phyloP scores from a whole-genome alignment of 306 rosid species.

The Prunus davidiana region DNA sequence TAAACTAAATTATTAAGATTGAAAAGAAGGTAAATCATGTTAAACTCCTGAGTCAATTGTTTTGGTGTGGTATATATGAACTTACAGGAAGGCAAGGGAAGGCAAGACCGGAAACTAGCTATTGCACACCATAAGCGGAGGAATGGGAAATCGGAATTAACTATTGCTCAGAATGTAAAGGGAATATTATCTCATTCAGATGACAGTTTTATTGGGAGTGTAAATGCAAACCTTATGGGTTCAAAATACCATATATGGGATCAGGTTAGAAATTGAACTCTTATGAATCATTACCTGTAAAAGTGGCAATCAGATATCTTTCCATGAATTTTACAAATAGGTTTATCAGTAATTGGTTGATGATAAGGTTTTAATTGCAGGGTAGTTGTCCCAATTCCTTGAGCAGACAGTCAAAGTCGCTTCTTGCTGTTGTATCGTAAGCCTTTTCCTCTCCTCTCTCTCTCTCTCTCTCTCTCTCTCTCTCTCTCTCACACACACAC shows the following conservation, averaged over 20 bases:
- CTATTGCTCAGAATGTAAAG: conserved; percentile 58
- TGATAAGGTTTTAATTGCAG: conserved; percentile 24
- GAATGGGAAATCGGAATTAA: conserved; percentile 60
- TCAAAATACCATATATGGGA: conserved; percentile 82
- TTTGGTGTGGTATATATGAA: neutral
- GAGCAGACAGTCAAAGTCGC: conserved; percentile 44
- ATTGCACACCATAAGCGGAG: conserved; percentile 66
- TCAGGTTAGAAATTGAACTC: conserved; percentile 43
- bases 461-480: neutral
- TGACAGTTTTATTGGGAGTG: conserved; percentile 64
- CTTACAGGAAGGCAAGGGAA: conserved; percentile 82
- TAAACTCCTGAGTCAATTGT: neutral
- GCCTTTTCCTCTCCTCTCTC: conserved; percentile 6
- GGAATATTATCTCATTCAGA: conserved; percentile 57
- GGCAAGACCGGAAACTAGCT: conserved; percentile 83
- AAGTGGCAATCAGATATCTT: neutral
- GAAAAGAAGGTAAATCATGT: neutral
- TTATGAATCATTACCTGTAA: neutral
- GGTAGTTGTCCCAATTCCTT: conserved; percentile 33
- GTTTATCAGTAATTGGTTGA: neutral
- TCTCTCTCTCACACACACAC: neutral
- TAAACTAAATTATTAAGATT: neutral
- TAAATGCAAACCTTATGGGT: conserved; percentile 76
- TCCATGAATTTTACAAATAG: neutral
- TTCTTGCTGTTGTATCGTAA: conserved; percentile 69